Conservation (phyloP, 768 basidiomycete genomes). For the Rickenella mellea region DNA sequence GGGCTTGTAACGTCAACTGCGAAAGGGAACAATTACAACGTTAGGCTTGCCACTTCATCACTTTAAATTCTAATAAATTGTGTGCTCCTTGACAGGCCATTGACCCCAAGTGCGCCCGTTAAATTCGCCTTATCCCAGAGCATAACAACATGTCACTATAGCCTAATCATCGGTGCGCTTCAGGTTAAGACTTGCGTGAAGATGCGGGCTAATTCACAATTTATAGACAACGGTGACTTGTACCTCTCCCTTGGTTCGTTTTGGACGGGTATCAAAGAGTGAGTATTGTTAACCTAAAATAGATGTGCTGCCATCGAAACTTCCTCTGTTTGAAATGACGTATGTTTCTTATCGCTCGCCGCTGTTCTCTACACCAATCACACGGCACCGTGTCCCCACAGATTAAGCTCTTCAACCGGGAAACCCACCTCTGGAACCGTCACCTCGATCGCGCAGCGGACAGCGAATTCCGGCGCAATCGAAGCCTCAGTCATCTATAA, state of each 20-base stretch:
- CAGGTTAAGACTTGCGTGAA: not conserved
- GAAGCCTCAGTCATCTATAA: conserved; percentile 41
- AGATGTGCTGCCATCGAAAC: too few relatives aligned
- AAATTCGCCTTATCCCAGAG: not conserved
- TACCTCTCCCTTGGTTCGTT: conserved; percentile 43
- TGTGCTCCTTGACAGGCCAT: conserved; percentile 40
- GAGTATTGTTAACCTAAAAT: too few relatives aligned
- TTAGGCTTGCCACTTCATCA: conserved; percentile 11
- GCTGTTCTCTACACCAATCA: too few relatives aligned
- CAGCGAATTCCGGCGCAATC: conserved; percentile 33
- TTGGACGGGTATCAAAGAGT: conserved; percentile 52
- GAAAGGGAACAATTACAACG: conserved; percentile 28
- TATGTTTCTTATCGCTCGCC: too few relatives aligned
- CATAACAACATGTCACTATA: not conserved
- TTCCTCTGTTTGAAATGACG: too few relatives aligned
- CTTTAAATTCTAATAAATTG: not conserved
- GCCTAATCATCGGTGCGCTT: conserved; percentile 23
- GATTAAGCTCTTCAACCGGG: conserved; percentile 31
- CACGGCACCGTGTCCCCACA: too few relatives aligned
- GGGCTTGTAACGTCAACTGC: conserved; percentile 39
- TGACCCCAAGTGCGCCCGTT: conserved; percentile 36
- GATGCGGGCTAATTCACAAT: not conserved
- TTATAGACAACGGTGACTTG: conserved; percentile 33
- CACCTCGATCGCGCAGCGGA: conserved; percentile 35
- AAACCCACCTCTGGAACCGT: conserved; percentile 28